Conservation (phyloP, 257 asterid species). For the Penstemon eatonii region DNA sequence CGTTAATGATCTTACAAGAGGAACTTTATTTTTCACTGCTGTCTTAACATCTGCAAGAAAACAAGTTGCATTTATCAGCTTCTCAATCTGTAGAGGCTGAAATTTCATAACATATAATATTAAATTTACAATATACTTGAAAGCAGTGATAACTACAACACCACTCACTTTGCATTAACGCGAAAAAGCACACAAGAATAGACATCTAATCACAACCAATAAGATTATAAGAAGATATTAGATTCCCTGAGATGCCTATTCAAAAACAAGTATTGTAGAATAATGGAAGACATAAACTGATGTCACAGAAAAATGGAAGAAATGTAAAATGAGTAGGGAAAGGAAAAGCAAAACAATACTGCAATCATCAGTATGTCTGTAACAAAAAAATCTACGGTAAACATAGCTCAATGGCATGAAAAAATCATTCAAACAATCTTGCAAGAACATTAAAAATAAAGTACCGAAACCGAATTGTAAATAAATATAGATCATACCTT, state of each 20-base stretch:
- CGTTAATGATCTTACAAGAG: conserved; percentile 90
- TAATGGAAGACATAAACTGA: not conserved
- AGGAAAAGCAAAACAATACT: not conserved
- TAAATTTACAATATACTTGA: conserved; percentile 17
- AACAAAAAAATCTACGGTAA: not conserved
- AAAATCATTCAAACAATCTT: not conserved
- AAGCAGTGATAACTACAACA: conserved; percentile 14
- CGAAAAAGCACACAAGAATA: conserved; percentile 6
- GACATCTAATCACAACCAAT: conserved; percentile 9
- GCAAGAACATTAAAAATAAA: conserved; percentile 7
- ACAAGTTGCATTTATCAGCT: conserved; percentile 20
- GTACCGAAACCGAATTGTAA: conserved; percentile 16
- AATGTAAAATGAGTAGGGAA: not conserved
- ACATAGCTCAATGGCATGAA: conserved; percentile 2
- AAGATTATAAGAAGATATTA: not conserved
- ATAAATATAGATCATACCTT: conserved; percentile 58
- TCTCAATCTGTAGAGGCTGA: not conserved
- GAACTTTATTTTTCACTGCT: conserved; percentile 93
- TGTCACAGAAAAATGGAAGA: conserved; percentile 15
- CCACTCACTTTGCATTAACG: conserved; percentile 1
- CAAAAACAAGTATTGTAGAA: not conserved
- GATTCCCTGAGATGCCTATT: conserved; percentile 9
- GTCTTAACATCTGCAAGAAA: conserved; percentile 84
- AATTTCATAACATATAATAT: not conserved
- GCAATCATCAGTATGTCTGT: conserved; percentile 5